Evolutionary conservation across 1,139 yeast genomes (phyloP).

Genomic region (Yamadazyma conglobata): DNA sequence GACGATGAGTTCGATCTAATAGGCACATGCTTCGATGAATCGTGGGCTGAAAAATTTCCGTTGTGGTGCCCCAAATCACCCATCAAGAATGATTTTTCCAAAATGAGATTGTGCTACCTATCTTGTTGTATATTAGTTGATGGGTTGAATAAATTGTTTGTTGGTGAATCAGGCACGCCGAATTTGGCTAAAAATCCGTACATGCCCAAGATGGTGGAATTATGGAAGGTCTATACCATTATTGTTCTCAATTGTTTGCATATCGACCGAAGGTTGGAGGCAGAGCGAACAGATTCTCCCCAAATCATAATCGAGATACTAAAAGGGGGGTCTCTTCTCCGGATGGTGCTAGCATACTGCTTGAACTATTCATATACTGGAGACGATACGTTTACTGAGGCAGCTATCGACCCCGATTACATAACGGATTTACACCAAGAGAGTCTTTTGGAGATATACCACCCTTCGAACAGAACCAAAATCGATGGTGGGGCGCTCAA

Average conservation of each 20-base stretch:
- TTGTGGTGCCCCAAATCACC: slow-evolving; percentile 53
- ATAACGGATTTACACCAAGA: slow-evolving; percentile 7
- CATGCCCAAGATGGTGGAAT: slow-evolving; percentile 47
- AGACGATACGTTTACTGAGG: not conserved
- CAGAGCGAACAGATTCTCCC: slow-evolving; percentile 42
- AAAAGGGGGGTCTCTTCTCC: slow-evolving; percentile 60
- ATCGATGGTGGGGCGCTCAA: slow-evolving; percentile 49
- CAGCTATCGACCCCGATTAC: slow-evolving; percentile 4
- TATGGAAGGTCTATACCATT: slow-evolving; percentile 65
- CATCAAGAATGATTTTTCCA: slow-evolving; percentile 24
- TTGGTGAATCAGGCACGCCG: too few species aligned
- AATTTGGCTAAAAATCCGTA: slow-evolving; percentile 59
- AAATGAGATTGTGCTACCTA: slow-evolving; percentile 29
- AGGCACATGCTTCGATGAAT: slow-evolving; percentile 22
- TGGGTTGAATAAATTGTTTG: slow-evolving; percentile 52
- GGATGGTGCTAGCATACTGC: slow-evolving; percentile 59
- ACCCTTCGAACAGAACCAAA: slow-evolving; percentile 58
- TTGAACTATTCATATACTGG: slow-evolving; percentile 30
- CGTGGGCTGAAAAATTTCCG: slow-evolving; percentile 39
- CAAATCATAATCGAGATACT: slow-evolving; percentile 48
- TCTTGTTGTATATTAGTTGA: slow-evolving; percentile 45
- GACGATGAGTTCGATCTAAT: slow-evolving; percentile 12
- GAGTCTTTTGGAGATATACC: slow-evolving; percentile 41
- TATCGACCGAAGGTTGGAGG: slow-evolving; percentile 60
- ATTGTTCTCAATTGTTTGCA: slow-evolving; percentile 56